Conservation (phyloP, 148 eudicot genomes). For the Agrostemma githago region DNA sequence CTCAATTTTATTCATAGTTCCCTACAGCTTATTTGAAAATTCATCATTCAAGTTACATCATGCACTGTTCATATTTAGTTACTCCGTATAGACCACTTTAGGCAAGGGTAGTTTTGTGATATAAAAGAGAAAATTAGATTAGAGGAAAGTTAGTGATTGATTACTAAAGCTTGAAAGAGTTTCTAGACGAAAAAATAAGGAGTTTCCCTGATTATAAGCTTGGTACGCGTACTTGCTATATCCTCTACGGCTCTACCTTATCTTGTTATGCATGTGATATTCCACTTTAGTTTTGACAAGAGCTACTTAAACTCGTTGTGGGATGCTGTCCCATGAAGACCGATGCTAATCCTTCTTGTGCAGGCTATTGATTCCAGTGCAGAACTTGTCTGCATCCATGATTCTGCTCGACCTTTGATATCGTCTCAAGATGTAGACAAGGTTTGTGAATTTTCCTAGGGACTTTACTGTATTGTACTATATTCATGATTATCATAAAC, state of each 20-base stretch:
- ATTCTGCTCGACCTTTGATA: conserved; percentile 95
- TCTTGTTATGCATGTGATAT: background rate
- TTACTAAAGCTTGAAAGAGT: background rate
- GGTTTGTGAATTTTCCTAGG: conserved; percentile 34
- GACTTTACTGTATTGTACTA: no score
- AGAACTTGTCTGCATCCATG: conserved; percentile 87
- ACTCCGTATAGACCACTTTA: no score
- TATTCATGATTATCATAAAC: no score
- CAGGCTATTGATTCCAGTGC: conserved; percentile 70
- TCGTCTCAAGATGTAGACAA: conserved; percentile 51
- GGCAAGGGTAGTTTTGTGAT: background rate
- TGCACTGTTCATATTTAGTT: no score
- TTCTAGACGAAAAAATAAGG: background rate
- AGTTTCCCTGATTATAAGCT: background rate
- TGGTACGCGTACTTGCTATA: background rate
- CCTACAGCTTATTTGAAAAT: background rate
- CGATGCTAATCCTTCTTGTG: conserved; percentile 20
- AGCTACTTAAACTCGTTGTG: conserved; percentile 6
- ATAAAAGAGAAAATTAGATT: background rate
- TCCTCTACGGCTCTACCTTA: background rate
- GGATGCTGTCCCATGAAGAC: background rate
- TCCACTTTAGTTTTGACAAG: background rate
- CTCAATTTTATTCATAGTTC: conserved; percentile 4
- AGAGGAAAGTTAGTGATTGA: background rate
- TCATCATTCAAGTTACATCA: background rate